These are phyloP conservation scores for Pilaira anomala DNA, from an alignment of 192 early-diverging fungal genomes.

Conservation along the genomic window DNA sequence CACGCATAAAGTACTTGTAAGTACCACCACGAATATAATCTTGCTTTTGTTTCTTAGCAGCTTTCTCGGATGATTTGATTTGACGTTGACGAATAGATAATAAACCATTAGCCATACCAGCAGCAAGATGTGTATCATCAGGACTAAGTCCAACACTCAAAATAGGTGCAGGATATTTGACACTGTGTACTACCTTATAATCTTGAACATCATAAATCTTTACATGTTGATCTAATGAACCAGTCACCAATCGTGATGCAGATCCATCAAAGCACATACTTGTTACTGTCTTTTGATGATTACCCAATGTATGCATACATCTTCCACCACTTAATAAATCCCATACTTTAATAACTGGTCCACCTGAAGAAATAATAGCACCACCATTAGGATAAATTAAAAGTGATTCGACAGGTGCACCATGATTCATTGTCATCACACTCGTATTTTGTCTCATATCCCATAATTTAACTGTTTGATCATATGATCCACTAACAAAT, in stretches of 20 bases:
- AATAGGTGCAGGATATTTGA: conserved; percentile 89
- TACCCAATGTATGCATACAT: conserved; percentile 71
- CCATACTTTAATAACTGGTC: conserved; percentile 83
- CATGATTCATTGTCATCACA: conserved; percentile 76
- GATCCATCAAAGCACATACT: conserved; percentile 79
- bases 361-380: conserved; percentile 74
- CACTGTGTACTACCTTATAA: conserved; percentile 83
- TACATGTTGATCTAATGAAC: conserved; percentile 93
- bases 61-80: conserved; percentile 72
- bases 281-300: conserved; percentile 97
- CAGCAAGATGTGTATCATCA: conserved; percentile 83
- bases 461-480: conserved; percentile 93
- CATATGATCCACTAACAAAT: conserved; percentile 88
- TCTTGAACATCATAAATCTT: conserved; percentile 88
- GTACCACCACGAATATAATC: conserved; percentile 53
- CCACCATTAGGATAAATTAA: conserved; percentile 81
- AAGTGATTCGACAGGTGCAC: conserved; percentile 84
- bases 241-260: conserved; percentile 75
- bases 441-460: conserved; percentile 77
- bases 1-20: conserved; percentile 72
- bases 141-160: conserved; percentile 88
- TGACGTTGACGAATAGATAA: conserved; percentile 82
- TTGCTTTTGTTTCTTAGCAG: conserved; percentile 41
- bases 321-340: conserved; percentile 82
- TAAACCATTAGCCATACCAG: conserved; percentile 89